Base-by-base conservation (phyloP, 139 green algal genomes). In the Eudorina sp. region DNA sequence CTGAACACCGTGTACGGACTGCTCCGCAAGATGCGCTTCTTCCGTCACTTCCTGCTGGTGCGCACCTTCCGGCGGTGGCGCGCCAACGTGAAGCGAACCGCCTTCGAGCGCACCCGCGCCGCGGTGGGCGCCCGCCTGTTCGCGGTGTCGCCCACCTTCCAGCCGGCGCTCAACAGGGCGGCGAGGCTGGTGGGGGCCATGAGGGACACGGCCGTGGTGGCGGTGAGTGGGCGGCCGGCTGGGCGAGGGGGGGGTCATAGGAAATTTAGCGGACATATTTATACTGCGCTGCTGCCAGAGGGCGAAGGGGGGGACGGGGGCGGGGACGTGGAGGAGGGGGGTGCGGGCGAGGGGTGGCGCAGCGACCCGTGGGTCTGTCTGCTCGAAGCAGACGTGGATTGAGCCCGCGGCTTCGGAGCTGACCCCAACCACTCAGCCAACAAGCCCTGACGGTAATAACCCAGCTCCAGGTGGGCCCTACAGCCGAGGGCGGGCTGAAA, bases 11-110 rank as follows among this genome's bases (percentile, higher is more conserved):
- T 92, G 41, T 92, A 92, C 62, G 79, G 55, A 38, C 75, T 92
- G 34, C 85, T 92, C 34, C 89, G 89, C 55, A 92, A 92, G 89
- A 62, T 92, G 76, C 84, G 89, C 58, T 90, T 92, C 46, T 92
- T 92, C 79, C 72, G 68, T 31, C 85, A 90, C 84, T 92, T 89
- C 60, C 46, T 82, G 25, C 31, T 90, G 27, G 53, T 19, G 11
- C 85, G 85, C 36, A 19, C 68, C 38, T 92, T 92, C 70, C 53
- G 27, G 9, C 58, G 41, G 38, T 92, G 89, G 89, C 58, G 70
- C 8, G 51, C 38, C 70, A 85, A 38, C 48, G 85, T 90, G 5
- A 72, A 75, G 40, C 83, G 83, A 8, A 18, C 8, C 25, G 68
- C 51, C 38, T 88, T 70, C 68, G 51, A 70, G 25, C 83, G 83